These are phyloP conservation scores for Auriscalpium orientale DNA, from an alignment of 768 basidiomycete species.

Conservation along the genomic window DNA sequence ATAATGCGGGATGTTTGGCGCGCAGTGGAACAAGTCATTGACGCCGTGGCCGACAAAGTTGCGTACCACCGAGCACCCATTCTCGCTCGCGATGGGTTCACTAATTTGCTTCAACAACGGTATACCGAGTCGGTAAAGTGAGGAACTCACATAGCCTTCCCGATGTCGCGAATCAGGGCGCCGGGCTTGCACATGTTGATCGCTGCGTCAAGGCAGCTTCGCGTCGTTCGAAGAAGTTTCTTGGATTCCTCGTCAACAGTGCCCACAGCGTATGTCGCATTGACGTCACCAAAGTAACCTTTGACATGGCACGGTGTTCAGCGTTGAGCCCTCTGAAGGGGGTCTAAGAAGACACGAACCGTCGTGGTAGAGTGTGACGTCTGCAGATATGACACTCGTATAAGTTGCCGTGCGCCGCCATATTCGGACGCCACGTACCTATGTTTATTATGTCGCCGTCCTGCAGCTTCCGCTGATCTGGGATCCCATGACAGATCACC, in stretches of 20 bases:
- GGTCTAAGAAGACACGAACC: conserved; percentile 33
- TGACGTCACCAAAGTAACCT: conserved; percentile 91
- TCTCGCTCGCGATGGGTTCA: conserved; percentile 77
- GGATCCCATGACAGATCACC: conserved; percentile 95
- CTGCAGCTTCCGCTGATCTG: conserved; percentile 72
- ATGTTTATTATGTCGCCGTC: conserved; percentile 99
- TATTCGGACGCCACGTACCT: conserved; percentile 36
- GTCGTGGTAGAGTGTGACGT: conserved; percentile 73
- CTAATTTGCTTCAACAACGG: conserved; percentile 26
- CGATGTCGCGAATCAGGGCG: conserved; percentile 79
- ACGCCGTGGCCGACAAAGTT: conserved; percentile 90
- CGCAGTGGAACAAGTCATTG: conserved; percentile 75
- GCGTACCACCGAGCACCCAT: conserved; percentile 83
- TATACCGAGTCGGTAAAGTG: conserved; percentile 8
- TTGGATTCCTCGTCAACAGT: conserved; percentile 75
- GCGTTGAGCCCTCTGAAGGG: not conserved
- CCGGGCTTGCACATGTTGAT: conserved; percentile 95
- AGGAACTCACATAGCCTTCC: conserved; percentile 68
- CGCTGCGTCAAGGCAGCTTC: conserved; percentile 78
- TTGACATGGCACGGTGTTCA: not conserved
- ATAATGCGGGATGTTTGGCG: conserved; percentile 91
- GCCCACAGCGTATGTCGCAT: conserved; percentile 89
- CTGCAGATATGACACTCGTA: conserved; percentile 29
- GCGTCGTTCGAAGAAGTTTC: conserved; percentile 75
- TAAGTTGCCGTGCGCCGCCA: conserved; percentile 1